Evolutionary conservation across 495 filamentous ascomycete genomes (phyloP).

Genomic region (Niebla homalea): DNA sequence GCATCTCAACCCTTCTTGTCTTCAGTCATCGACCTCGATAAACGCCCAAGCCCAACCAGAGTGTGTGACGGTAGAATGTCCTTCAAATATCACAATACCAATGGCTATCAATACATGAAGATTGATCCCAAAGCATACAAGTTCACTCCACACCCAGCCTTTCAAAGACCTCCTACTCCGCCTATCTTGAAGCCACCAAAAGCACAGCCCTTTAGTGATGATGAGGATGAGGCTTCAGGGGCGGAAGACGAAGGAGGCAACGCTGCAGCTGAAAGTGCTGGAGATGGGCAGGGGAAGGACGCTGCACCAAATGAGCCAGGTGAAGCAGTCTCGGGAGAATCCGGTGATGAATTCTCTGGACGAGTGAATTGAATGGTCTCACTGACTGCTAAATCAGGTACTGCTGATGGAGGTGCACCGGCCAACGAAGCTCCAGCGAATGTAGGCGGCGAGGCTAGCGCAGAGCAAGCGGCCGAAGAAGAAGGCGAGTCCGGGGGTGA

Average conservation of each 20-base stretch:
- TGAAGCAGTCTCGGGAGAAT: neutral
- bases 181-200: constrained; percentile 1
- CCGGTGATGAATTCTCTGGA: neutral
- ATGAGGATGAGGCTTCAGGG: neutral
- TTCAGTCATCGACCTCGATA: too few species aligned
- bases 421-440: neutral
- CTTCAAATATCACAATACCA: neutral
- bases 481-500: neutral
- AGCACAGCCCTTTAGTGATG: neutral
- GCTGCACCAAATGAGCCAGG: neutral
- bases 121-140: constrained; percentile 2
- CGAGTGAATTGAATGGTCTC: too few species aligned
- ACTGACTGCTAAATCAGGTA: too few species aligned
- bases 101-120: neutral
- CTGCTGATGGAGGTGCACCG: neutral
- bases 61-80: too few species aligned
- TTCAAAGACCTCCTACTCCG: neutral
- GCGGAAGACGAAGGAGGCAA: too few species aligned
- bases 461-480: neutral
- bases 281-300: too few species aligned
- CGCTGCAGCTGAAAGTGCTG: too few species aligned
- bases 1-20: too few species aligned
- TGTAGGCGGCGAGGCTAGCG: neutral
- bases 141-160: neutral
- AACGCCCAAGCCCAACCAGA: too few species aligned